Base-by-base conservation (phyloP, 805 yeast genomes). In the Zygosaccharomyces pseudorouxii region DNA sequence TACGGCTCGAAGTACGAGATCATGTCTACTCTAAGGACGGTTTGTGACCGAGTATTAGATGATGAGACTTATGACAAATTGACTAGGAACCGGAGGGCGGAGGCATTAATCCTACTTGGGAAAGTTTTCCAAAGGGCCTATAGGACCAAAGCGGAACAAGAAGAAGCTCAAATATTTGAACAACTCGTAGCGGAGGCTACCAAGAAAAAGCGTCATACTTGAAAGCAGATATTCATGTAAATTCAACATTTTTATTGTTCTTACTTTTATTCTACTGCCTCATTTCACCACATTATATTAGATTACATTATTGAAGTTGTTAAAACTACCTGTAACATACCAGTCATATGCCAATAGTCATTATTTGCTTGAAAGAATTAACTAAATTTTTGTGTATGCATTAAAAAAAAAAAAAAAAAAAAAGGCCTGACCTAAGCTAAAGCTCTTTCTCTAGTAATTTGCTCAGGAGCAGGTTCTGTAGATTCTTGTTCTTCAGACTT, bases 1-100 rank as follows among this genome's bases (percentile, higher is more conserved):
- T 80, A 81, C 10, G 89, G 92, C 0, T 81, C 90, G 10, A 83
- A 78, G 59, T 85, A 81, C 61, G 95, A 86, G 64, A 86, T 86
- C 46, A 85, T 82, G 63, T 75, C 84, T 11, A 84, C 89, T 0
- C 73, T 84, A 46, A 77, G 87, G 55, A 79, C 75, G 10, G 93
- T 86, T 10, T 85, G 92, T 68, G 84, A 84, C 56, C 71, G 68
- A 37, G 75, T 86, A 2, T 67, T 86, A 40, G 74, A 78, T 45
- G 92, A 86, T 56, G 72, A 77, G 46, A 70, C 71, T 0, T 80
- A 75, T 5, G 65, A 76, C 3, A 55, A 74, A 38, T 70, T 69
- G 7, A 76, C 71, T 8, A 65, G 82, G 44, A 62, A 77, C 5
- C 76, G 77, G 47, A 71, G 92, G 55, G 93, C 93, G 5, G 80